Evolutionary conservation across 2,329 filamentous ascomycete genomes (phyloP), one percentile per base, ranked within the genome.

Genomic region (Pseudocercospora crystallina): DNA sequence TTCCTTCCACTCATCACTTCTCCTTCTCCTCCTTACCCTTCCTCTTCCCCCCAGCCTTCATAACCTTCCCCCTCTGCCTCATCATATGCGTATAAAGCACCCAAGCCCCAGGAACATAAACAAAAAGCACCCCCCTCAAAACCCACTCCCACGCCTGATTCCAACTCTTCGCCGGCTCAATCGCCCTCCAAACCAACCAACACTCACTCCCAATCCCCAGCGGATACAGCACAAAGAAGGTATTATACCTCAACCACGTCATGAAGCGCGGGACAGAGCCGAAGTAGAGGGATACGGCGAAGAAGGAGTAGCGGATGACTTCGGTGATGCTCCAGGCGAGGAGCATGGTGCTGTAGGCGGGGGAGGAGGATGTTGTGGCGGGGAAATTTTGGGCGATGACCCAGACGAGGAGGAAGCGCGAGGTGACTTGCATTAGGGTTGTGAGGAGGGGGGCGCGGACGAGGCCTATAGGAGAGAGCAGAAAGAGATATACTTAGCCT

Each of bases 71-170:
- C 61, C 92, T 80, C 79, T 99, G 94, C 55, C 80, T 79, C 78
- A 97, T 89, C 94, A 99, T 97, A 72, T 99, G 88, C 15, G 88
- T 90, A 69, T 94, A 97, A 51, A 97, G 73, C 49, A 95, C 80
- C 65, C 94, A 95, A 3, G 88, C 75, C 87, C 89, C 87, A 38
- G 90, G 90, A 38, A 95, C 80, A 70, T 96, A 96, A 48, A 89
- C 77, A 5, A 80, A 78, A 62, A 96, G 65, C 32, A 92, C 80
- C 5, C 72, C 77, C 64, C 83, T 82, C 61, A 92, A 72, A 47
- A 79, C 75, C 61, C 78, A 85, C 47, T 79, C 80, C 63, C 77
- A 82, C 64, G 71, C 73, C 56, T 67, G 75, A 64, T 72, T 75
- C 59, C 70, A 75, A 59, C 74, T 69, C 57, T 63, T 73, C 42